These are phyloP conservation scores for Aplosporella prunicola DNA, from an alignment of 2,329 filamentous ascomycete species.

Conservation along the genomic window DNA sequence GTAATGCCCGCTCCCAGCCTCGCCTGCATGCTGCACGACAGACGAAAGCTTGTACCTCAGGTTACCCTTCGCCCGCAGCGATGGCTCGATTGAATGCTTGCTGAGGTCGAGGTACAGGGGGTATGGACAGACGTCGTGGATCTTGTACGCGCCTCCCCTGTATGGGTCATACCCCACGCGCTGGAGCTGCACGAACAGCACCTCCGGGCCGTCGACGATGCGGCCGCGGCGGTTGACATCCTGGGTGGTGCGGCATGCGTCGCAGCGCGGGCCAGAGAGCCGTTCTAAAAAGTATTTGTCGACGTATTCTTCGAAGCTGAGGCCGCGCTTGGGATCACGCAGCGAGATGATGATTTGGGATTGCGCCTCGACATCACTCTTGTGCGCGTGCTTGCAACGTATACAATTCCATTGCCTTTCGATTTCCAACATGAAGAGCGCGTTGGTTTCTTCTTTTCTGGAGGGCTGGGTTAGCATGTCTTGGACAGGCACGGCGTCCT, in stretches of 20 bases:
- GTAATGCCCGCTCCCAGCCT: conserved; percentile 6
- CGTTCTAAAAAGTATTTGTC: conserved; percentile 10
- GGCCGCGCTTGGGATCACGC: neutral
- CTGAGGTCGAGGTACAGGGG: conserved; percentile 3
- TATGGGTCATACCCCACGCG: conserved; percentile 6
- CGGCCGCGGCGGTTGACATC: conserved; percentile 2
- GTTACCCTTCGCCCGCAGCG: neutral
- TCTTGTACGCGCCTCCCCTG: neutral
- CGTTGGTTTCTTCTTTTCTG: too few relatives aligned
- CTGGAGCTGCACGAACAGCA: conserved; percentile 13
- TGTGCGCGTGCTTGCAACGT: too few relatives aligned
- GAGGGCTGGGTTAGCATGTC: too few relatives aligned
- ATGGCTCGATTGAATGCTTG: neutral
- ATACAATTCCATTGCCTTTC: too few relatives aligned
- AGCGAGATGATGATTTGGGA: conserved; percentile 11
- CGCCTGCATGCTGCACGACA: neutral
- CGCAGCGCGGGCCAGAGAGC: conserved; percentile 11
- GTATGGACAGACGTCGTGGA: neutral
- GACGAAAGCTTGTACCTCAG: conserved; percentile 1
- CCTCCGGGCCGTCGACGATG: conserved; percentile 13
- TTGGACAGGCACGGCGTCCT: too few relatives aligned
- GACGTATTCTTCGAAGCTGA: conserved; percentile 11
- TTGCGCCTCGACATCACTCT: too few relatives aligned
- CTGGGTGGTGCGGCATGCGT: conserved; percentile 11
- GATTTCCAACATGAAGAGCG: too few relatives aligned